Conservation (phyloP, 73 alveolate genomes). For the Tetrahymena elliotti region DNA sequence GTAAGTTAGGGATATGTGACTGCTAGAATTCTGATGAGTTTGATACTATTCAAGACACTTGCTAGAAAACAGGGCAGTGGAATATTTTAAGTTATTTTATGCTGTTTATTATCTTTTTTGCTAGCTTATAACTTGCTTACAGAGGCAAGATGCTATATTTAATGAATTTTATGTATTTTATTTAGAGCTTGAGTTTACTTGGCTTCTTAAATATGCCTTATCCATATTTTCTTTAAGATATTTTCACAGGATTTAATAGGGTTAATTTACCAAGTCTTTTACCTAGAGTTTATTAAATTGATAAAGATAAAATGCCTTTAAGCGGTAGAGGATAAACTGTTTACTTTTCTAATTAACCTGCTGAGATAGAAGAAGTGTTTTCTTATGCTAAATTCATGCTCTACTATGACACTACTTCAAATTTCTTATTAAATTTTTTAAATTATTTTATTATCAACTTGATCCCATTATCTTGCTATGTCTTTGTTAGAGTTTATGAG, state of each 20-base stretch:
- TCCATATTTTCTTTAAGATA: neutral
- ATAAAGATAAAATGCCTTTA: neutral
- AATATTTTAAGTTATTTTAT: neutral
- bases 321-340: neutral
- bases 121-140: neutral
- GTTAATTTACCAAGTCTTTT: neutral
- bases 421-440: neutral
- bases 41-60: neutral
- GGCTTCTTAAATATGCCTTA: neutral
- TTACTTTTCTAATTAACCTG: neutral
- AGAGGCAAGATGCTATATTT: neutral
- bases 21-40: neutral
- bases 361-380: neutral
- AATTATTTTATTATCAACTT: neutral
- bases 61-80: neutral
- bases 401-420: neutral
- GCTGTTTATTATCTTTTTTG: neutral
- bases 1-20: neutral
- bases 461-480: neutral
- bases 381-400: neutral
- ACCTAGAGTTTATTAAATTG: neutral
- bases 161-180: neutral
- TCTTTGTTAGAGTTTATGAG: neutral
- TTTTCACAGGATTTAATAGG: neutral
- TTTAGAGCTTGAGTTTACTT: neutral